A percentile compares a stretch with the other conserved stretches of the same genome.
Evolutionary conservation across 2,329 filamentous ascomycete species (phyloP).

Genomic region (Aspergillus sp.): DNA sequence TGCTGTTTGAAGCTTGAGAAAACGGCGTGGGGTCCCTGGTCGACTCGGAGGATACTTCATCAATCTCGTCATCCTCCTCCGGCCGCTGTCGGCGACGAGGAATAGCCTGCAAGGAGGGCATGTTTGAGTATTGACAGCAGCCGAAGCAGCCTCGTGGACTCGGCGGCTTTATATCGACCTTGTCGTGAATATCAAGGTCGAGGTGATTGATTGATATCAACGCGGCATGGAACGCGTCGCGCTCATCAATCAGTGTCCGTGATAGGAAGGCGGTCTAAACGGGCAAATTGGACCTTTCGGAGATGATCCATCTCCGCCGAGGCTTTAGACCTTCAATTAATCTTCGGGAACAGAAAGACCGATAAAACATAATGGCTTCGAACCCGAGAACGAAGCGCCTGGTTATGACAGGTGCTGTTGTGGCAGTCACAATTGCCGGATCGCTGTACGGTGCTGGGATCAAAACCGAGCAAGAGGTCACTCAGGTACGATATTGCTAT

Average conservation of each 20-base stretch:
- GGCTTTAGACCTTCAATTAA: background rate
- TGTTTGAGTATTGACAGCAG: constrained; percentile 14
- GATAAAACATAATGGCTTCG: background rate
- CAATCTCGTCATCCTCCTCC: constrained; percentile 28
- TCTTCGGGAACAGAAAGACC: background rate
- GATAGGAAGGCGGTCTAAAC: constrained; percentile 24
- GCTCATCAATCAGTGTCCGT: constrained; percentile 4
- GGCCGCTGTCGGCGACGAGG: constrained; percentile 30
- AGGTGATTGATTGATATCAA: constrained; percentile 8
- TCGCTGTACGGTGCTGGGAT: constrained; percentile 60
- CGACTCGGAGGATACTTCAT: constrained; percentile 14
- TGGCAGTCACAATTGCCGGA: constrained; percentile 57
- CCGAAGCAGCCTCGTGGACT: background rate
- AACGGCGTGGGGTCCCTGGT: constrained; percentile 19
- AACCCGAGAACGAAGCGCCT: constrained; percentile 45
- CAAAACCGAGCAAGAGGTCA: constrained; percentile 53
- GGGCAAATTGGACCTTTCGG: constrained; percentile 10
- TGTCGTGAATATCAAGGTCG: background rate
- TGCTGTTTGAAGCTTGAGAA: constrained; percentile 25
- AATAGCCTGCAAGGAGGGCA: constrained; percentile 26
- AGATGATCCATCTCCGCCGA: constrained; percentile 5
- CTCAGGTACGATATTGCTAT: constrained; percentile 44
- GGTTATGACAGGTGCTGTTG: constrained; percentile 55
- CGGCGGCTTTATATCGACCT: background rate
- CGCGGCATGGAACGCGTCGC: constrained; percentile 28